A percentile compares a stretch with the other conserved stretches of the same genome.
These are phyloP conservation scores for Anisodus acutangulus DNA, from an alignment of 257 asterid genomes.

Conservation along the genomic window DNA sequence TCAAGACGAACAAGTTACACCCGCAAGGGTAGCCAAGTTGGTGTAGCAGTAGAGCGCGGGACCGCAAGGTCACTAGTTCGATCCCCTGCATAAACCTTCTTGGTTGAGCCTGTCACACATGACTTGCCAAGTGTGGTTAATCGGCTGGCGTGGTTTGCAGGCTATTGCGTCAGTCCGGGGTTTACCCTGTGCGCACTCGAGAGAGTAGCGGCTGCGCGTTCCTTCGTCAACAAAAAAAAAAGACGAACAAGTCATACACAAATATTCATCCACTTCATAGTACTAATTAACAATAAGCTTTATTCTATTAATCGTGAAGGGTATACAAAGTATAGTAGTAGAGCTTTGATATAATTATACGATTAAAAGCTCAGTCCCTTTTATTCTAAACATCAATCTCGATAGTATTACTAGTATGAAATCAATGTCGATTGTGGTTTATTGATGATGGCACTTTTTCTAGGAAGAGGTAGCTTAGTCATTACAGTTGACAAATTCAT, in stretches of 20 bases:
- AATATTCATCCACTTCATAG: neutral
- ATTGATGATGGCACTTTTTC: neutral
- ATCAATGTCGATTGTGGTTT: neutral
- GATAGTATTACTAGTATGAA: no score
- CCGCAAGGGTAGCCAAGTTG: no score
- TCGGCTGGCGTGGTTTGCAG: no score
- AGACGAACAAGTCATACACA: neutral
- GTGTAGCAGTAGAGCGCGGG: no score
- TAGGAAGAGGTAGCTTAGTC: neutral
- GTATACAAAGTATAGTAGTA: neutral
- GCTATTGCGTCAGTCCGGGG: no score
- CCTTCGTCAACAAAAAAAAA: no score
- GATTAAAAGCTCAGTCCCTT: neutral
- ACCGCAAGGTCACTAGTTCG: no score
- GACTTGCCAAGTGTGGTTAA: no score
- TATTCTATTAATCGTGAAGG: neutral
- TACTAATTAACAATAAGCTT: neutral
- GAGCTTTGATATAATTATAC: neutral
- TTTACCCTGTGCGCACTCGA: no score
- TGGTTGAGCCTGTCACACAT: no score
- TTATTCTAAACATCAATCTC: neutral
- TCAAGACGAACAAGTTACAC: neutral
- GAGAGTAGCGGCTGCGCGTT: no score
- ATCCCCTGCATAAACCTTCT: no score
- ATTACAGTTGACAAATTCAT: constrained; percentile 38